These are phyloP conservation scores for Pulveroboletus ravenelii DNA, from an alignment of 768 basidiomycete genomes.

Conservation along the genomic window DNA sequence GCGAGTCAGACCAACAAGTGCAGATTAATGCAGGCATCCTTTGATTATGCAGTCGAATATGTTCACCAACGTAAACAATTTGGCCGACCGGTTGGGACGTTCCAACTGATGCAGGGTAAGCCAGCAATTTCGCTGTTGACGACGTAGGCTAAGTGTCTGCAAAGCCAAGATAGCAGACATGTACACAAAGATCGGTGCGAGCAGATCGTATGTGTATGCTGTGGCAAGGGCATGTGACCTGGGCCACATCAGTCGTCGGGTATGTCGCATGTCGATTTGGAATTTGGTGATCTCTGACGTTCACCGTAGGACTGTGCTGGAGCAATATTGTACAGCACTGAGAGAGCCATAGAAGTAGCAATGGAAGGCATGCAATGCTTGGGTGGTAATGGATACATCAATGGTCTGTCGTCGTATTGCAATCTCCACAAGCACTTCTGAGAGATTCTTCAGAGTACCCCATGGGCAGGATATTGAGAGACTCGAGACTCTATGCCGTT, in stretches of 20 bases:
- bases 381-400: slow-evolving; percentile 95
- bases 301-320: slow-evolving; percentile 78
- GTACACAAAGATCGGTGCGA: slow-evolving; percentile 90
- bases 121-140: background rate
- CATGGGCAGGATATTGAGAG: slow-evolving; percentile 80
- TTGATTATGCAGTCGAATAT: slow-evolving; percentile 83
- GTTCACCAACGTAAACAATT: slow-evolving; percentile 94
- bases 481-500: slow-evolving; percentile 85
- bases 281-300: slow-evolving; percentile 4
- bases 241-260: slow-evolving; percentile 71
- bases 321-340: slow-evolving; percentile 89
- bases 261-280: slow-evolving; percentile 34
- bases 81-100: slow-evolving; percentile 78
- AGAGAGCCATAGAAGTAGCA: slow-evolving; percentile 87
- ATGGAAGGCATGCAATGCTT: slow-evolving; percentile 90
- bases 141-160: background rate
- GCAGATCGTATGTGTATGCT: slow-evolving; percentile 87
- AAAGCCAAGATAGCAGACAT: slow-evolving; percentile 84
- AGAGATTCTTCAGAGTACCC: slow-evolving; percentile 67
- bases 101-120: slow-evolving; percentile 94
- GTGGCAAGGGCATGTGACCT: slow-evolving; percentile 86
- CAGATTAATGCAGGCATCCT: slow-evolving; percentile 90
- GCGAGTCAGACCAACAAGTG: slow-evolving; percentile 1
- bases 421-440: background rate
- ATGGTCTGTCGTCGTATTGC: slow-evolving; percentile 44